phyloP scores from a whole-genome alignment of 371 early-diverging fungal species.

The Syncephalastrum monosporum region DNA sequence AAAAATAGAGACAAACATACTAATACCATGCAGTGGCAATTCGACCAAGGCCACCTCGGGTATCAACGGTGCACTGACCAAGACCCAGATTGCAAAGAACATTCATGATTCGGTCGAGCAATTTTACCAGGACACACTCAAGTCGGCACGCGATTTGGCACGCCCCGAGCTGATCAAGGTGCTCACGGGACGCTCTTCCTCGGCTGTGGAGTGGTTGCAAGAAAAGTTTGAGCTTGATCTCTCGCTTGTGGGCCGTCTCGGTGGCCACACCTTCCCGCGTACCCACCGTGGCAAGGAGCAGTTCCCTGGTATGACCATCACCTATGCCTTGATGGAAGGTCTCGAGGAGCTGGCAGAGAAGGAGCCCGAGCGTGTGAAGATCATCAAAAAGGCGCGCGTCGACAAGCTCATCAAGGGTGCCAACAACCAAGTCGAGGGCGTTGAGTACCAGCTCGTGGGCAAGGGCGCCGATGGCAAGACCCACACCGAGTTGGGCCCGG shows the following conservation, averaged over 20 bases:
- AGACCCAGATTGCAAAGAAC: constrained; percentile 64
- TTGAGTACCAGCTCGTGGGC: constrained; percentile 70
- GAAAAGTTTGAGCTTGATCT: constrained; percentile 87
- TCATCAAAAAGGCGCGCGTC: constrained; percentile 81
- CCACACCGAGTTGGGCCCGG: constrained; percentile 69
- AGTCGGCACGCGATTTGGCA: constrained; percentile 85
- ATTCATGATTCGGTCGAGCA: constrained; percentile 84
- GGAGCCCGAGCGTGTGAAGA: constrained; percentile 69
- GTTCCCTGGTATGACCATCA: constrained; percentile 96
- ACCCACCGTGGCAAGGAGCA: constrained; percentile 95
- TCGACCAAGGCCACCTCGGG: constrained; percentile 97
- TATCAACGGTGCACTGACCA: constrained; percentile 93
- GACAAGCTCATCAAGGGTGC: constrained; percentile 59
- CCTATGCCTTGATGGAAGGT: constrained; percentile 89
- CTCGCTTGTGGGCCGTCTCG: constrained; percentile 86
- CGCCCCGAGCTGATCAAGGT: constrained; percentile 85
- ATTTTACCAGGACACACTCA: constrained; percentile 88
- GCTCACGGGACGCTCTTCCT: constrained; percentile 79
- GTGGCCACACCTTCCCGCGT: constrained; percentile 87
- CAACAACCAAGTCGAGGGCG: constrained; percentile 71
- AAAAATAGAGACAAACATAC: neutral
- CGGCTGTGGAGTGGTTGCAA: constrained; percentile 94
- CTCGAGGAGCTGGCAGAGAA: constrained; percentile 74
- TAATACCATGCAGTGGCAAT: constrained; percentile 65
- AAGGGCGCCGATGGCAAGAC: constrained; percentile 54